Evolutionary conservation across 768 basidiomycete genomes (phyloP).

Genomic region (Xanthoconium stramineum): DNA sequence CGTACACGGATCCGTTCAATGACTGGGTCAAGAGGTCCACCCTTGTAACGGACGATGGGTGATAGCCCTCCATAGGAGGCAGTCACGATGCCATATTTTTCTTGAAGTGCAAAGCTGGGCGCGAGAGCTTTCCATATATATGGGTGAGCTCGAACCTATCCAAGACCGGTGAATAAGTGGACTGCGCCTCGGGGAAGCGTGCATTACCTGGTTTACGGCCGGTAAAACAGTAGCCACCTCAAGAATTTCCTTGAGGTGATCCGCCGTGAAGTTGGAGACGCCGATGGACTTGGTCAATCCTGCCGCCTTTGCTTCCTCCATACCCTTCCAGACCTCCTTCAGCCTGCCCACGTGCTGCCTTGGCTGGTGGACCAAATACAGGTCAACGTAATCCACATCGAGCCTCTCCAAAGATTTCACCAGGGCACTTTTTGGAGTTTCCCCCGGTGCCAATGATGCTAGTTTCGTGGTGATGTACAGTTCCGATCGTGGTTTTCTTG

Average conservation of each 20-base stretch:
- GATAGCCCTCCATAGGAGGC: slow-evolving; percentile 41
- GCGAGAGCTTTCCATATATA: slow-evolving; percentile 45
- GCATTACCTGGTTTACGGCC: slow-evolving; percentile 50
- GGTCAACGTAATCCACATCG: slow-evolving; percentile 53
- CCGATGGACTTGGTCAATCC: slow-evolving; percentile 44
- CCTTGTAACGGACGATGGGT: slow-evolving; percentile 34
- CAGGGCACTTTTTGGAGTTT: slow-evolving; percentile 48
- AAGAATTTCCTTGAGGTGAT: slow-evolving; percentile 43
- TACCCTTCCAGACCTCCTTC: slow-evolving; percentile 53
- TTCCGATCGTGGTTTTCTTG: slow-evolving; percentile 49
- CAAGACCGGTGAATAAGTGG: background rate
- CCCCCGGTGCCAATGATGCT: slow-evolving; percentile 29
- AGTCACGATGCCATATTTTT: slow-evolving; percentile 37
- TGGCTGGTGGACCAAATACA: slow-evolving; percentile 60
- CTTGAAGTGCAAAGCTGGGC: slow-evolving; percentile 33
- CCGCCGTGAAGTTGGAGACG: slow-evolving; percentile 52
- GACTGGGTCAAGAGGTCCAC: slow-evolving; percentile 40
- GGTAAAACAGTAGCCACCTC: slow-evolving; percentile 44
- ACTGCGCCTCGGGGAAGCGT: background rate
- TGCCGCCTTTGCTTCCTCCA: slow-evolving; percentile 53
- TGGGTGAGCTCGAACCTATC: slow-evolving; percentile 52
- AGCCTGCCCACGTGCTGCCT: slow-evolving; percentile 39
- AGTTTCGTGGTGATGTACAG: slow-evolving; percentile 67
- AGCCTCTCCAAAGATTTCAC: slow-evolving; percentile 54
- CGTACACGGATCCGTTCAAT: slow-evolving; percentile 33